These are phyloP conservation scores for Tolypocladium guangdongense DNA, from an alignment of 2,329 filamentous ascomycete species.

Conservation along the genomic window DNA sequence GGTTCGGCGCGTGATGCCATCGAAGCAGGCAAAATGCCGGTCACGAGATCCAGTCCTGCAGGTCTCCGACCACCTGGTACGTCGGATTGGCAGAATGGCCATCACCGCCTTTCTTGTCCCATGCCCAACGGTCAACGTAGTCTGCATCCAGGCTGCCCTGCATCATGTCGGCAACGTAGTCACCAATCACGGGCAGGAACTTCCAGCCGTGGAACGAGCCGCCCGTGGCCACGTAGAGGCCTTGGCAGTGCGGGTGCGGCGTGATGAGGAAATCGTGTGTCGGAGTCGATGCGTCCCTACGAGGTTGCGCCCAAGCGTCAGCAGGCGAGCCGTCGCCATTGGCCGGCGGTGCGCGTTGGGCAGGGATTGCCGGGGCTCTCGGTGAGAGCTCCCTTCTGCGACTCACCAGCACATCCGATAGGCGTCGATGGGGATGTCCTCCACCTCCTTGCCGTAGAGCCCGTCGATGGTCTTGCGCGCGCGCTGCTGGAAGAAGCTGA, in stretches of 20 bases:
- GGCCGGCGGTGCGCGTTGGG: background rate
- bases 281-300: conserved; percentile 50
- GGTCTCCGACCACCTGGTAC: conserved; percentile 28
- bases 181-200: conserved; percentile 51
- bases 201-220: conserved; percentile 58
- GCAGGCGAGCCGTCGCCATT: conserved; percentile 4
- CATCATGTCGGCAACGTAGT: conserved; percentile 43
- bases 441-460: conserved; percentile 29
- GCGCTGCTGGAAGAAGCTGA: conserved; percentile 32
- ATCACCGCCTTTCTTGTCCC: conserved; percentile 31
- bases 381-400: background rate
- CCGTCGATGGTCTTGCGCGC: conserved; percentile 26
- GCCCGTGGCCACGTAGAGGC: conserved; percentile 49
- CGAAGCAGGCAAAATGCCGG: background rate
- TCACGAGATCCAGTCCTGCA: conserved; percentile 25
- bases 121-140: conserved; percentile 31
- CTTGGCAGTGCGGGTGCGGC: conserved; percentile 34
- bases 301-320: background rate
- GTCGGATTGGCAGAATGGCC: conserved; percentile 30
- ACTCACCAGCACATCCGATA: conserved; percentile 37
- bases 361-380: conserved; percentile 1
- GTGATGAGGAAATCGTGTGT: conserved; percentile 52
- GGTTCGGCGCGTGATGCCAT: background rate
- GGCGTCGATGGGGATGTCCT: conserved; percentile 26
- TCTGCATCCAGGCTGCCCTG: conserved; percentile 27